Base-by-base conservation (phyloP, 805 yeast genomes). In the Saturnispora sekii region DNA sequence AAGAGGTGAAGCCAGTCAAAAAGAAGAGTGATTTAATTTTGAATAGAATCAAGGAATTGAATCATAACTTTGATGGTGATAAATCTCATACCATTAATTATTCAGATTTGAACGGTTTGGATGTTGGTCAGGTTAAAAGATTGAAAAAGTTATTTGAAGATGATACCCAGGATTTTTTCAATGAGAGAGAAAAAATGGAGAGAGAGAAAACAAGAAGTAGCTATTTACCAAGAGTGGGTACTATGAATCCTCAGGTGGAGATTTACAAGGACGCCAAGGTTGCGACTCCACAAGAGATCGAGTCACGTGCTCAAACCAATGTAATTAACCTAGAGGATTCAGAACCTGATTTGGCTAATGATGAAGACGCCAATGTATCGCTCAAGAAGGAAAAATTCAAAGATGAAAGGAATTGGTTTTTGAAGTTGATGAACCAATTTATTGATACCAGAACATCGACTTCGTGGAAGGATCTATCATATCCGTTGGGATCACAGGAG, bases 391-490 rank as follows among this genome's bases (percentile, higher is more conserved):
- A 40, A 3, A 45, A 40, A 16, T 35, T 35, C 8, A 40, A 43
- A 26, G 49, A 42, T 6, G 97, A 89, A 56, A 76, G 77, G 52
- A 76, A 80, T 17, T 81, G 96, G 1, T 62, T 93, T 32, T 74
- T 93, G 66, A 86, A 84, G 54, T 79, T 95, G 0, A 67, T 94
- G 45, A 77, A 95, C 0, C 86, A 81, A 54, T 93, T 93, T 62
- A 93, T 97, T 97, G 97, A 97, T 1, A 97, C 93, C 63, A 69
- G 98, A 55, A 85, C 97, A 1, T 93, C 97, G 0, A 82, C 94
- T 1, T 71, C 93, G 16, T 94, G 97, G 97, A 88, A 85, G 52
- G 95, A 96, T 0, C 67, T 93, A 31, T 81, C 76, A 15, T 89
- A 88, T 62, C 96, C 97, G 1, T 68, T 89, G 44, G 72, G 66